These are phyloP conservation scores for Delitschia confertaspora DNA, from an alignment of 495 filamentous ascomycete genomes.

Conservation along the genomic window DNA sequence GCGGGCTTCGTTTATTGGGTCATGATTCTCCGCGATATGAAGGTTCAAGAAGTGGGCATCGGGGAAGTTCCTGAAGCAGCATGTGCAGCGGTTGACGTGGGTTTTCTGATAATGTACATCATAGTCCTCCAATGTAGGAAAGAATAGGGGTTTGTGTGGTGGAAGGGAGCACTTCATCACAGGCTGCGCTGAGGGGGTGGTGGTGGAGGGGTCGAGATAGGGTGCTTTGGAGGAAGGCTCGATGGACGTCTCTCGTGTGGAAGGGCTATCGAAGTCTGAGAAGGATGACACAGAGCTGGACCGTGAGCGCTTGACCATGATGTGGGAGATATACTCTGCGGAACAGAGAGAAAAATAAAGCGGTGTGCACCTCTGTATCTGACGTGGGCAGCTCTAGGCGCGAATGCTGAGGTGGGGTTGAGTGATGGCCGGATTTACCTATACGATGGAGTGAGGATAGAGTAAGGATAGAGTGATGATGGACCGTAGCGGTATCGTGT, in stretches of 20 bases:
- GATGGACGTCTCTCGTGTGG: constrained; percentile 1
- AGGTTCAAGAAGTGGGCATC: constrained; percentile 56
- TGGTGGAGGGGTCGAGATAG: constrained; percentile 20
- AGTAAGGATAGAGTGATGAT: no score
- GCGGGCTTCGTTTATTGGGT: constrained; percentile 61
- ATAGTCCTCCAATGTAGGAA: constrained; percentile 70
- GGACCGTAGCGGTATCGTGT: no score
- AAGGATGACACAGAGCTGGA: constrained; percentile 37
- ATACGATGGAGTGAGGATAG: no score
- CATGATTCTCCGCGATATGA: constrained; percentile 90
- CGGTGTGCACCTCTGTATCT: no score
- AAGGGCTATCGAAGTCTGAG: constrained; percentile 11
- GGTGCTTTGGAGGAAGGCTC: constrained; percentile 19
- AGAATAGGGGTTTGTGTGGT: constrained; percentile 62
- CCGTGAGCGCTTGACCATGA: constrained; percentile 50
- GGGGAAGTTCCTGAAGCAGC: constrained; percentile 58
- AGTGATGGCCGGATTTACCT: no score
- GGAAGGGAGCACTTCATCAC: constrained; percentile 71
- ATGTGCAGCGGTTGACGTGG: constrained; percentile 76
- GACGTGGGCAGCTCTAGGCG: no score
- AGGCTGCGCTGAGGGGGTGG: neutral
- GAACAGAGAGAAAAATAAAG: no score
- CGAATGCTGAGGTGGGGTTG: no score
- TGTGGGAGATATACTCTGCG: constrained; percentile 10
- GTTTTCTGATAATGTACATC: constrained; percentile 75